Base-by-base conservation (phyloP, 176 grass and related monocot genomes). In the Musa beccarii region DNA sequence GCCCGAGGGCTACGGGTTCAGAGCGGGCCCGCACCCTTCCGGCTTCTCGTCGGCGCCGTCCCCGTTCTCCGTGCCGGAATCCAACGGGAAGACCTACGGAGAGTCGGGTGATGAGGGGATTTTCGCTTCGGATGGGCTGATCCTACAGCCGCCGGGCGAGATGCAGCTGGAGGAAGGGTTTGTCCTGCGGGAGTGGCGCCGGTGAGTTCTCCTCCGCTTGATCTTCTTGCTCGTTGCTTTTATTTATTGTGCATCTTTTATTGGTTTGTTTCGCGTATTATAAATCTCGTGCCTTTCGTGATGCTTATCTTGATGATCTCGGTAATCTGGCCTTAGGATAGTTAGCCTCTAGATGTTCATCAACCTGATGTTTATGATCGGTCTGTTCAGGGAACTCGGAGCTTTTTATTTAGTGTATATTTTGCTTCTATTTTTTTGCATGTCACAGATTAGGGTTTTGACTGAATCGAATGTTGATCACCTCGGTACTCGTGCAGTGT, bases 131-230 rank as follows among this genome's bases (percentile, higher is more conserved):
- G 82, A 84, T 22, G 89, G 89, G 0, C 54, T 83, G 23, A 56
- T 88, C 74, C 85, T 96, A 11, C 93, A 85, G 0, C 87, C 89
- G 49, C 87, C 85, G 1, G 8, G 63, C 76, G 87, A 90, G 87
- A 96, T 96, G 92, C 78, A 89, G 34, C 28, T 78, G 71, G 87
- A 92, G 76, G 83, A 85, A 68, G 93, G 89, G 3, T 78, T 77
- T 71, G 54, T 89, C 14, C 89, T 96, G 79, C 83, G 87, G 2
- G 89, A 96, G 52, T 96, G 93, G 93, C 85, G 87, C 54, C 84
- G 93, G 93, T 96, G 83, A 82, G 81, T 68, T 19, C 10, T 57
- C 12, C 8, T 29, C 57, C 56, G 22, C 6, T 19, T 8, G 51
- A 56, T 74, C 23, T 56, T 0, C 72, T 74, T 54, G 12, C 17